Base-by-base conservation (phyloP, 2,329 filamentous ascomycete genomes). In the Xylariaceae sp. region DNA sequence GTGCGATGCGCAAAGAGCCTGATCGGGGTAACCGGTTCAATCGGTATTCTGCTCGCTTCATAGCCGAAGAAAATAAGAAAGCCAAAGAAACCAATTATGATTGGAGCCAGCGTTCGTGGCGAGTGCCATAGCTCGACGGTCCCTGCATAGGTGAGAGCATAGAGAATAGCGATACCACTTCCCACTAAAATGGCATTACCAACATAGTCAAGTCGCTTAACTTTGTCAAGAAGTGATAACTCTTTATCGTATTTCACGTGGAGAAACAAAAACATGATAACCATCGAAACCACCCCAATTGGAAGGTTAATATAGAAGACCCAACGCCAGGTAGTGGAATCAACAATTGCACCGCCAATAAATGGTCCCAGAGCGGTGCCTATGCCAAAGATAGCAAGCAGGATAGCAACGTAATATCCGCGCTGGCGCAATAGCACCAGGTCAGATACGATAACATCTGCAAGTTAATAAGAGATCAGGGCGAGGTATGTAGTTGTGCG, bases 301-400 rank as follows among this genome's bases (percentile, higher is more conserved):
- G 76, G 64, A 1, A 82, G 66, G 55, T 82, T 83, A 66, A 83
- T 76, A 56, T 83, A 83, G 50, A 76, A 76, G 1, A 64, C 64
- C 69, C 69, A 75, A 44, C 75, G 51, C 75, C 74, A 78, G 0
- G 65, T 68, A 1, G 67, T 72, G 1, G 39, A 42, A 18, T 72
- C 70, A 5, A 65, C 65, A 33, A 77, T 75, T 0, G 69, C 71
- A 15, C 75, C 75, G 14, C 75, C 74, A 12, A 77, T 62, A 11
- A 78, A 66, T 0, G 75, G 76, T 0, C 76, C 76, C 1, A 78
- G 58, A 5, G 76, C 67, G 5, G 66, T 70, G 3, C 75, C 75
- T 3, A 74, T 42, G 36, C 45, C 45, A 14, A 52, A 45, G 44
- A 54, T 49, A 32, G 49, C 31, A n/a, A 52, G 53, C 1, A 71